Base-by-base conservation (phyloP, 2,329 filamentous ascomycete genomes). In the Phyllosticta capitalensis region DNA sequence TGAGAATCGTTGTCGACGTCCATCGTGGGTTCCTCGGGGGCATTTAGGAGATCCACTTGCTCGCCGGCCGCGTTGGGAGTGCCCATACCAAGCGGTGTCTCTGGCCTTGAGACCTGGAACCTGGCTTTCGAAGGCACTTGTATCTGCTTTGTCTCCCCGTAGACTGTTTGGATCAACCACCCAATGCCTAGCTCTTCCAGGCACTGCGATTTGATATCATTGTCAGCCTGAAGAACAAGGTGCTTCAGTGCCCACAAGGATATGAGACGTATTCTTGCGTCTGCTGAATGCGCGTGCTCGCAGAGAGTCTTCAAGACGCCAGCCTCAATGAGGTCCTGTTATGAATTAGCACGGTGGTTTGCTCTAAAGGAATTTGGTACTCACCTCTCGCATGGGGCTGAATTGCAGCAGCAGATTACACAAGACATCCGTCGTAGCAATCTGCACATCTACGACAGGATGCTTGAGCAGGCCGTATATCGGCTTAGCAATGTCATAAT, bases 201-300 rank as follows among this genome's bases (percentile, higher is more conserved):
- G 61, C 90, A 90, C 54, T 83, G 81, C 67, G 87, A 87, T 73
- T 94, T 95, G 64, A 89, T 77, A 12, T 87, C 82, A 52, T 87
- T 84, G 19, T 82, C 81, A 5, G 88, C 83, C 21, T 84, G 85
- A 63, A 88, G 82, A 2, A 95, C 87, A 55, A 96, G 81, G 73
- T 97, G 90, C 70, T 97, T 97, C 61, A 99, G 76, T 5, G 91
- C 90, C 92, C 94, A 99, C 1, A 99, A 75, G 21, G 92, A 91
- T 66, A 94, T 91, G 24, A 95, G 79, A 22, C 90, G 84, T 57
- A 97, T 78, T 53, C 86, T 83, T n/a, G 88, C 82, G 67, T 92
- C 89, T 53, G 82, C 80, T 0, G 89, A 94, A 70, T 89, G 89
- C 1, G 92, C 90, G 69, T 96, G 89, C 65, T 89, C 83, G 68